phyloP scores from a whole-genome alignment of 2,329 filamentous ascomycete species.

The Penicillium sp. region DNA sequence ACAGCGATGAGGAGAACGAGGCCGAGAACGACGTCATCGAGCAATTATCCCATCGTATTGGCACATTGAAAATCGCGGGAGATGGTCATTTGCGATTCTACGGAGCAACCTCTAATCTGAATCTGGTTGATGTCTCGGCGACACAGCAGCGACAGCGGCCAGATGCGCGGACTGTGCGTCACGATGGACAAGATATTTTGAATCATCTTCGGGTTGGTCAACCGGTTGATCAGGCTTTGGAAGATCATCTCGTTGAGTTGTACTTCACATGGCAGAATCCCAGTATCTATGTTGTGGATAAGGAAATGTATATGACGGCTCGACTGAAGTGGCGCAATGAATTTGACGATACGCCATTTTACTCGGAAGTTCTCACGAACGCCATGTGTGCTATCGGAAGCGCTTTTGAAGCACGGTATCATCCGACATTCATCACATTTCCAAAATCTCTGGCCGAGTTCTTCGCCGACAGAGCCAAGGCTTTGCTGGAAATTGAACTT shows the following conservation, averaged over 20 bases:
- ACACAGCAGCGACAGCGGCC: slow-evolving; percentile 42
- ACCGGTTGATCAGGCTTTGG: slow-evolving; percentile 48
- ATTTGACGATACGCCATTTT: slow-evolving; percentile 48
- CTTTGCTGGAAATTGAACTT: slow-evolving; percentile 55
- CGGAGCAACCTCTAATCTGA: slow-evolving; percentile 54
- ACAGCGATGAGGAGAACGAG: slow-evolving; percentile 48
- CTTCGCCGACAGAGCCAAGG: slow-evolving; percentile 52
- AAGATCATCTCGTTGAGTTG: slow-evolving; percentile 53
- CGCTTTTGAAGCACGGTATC: slow-evolving; percentile 52
- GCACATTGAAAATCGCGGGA: slow-evolving; percentile 51
- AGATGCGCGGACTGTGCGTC: slow-evolving; percentile 47
- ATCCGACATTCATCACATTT: slow-evolving; percentile 51
- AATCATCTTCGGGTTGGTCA: slow-evolving; percentile 52
- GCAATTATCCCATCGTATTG: slow-evolving; percentile 52
- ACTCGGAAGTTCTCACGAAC: slow-evolving; percentile 50
- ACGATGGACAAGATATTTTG: slow-evolving; percentile 49
- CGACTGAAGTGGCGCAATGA: slow-evolving; percentile 46
- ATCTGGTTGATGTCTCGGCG: slow-evolving; percentile 48
- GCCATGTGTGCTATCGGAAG: slow-evolving; percentile 53
- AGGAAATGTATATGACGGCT: slow-evolving; percentile 47
- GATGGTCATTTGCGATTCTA: slow-evolving; percentile 54
- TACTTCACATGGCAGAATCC: slow-evolving; percentile 59
- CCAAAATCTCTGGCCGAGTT: slow-evolving; percentile 44
- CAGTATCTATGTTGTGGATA: slow-evolving; percentile 54
- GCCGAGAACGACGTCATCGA: slow-evolving; percentile 51